Percentiles rank a stretch among this genome's conserved stretches.
These are phyloP conservation scores for Purpureocillium takamizusanense DNA, from an alignment of 2,329 filamentous ascomycete genomes.

Conservation along the genomic window DNA sequence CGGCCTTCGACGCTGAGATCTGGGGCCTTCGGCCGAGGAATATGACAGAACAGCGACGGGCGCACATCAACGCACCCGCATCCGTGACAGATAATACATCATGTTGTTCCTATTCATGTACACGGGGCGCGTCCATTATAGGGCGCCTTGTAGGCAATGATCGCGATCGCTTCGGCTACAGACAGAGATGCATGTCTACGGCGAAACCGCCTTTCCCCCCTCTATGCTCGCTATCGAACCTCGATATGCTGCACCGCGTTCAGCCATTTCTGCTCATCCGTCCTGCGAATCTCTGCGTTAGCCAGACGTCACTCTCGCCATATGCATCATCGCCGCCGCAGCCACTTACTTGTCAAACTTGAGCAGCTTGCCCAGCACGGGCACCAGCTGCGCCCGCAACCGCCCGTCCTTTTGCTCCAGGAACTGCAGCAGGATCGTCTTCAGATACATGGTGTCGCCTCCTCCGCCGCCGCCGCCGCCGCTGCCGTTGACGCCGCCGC, in stretches of 20 bases:
- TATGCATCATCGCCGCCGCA: not conserved
- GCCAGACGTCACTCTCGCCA: constrained; percentile 2
- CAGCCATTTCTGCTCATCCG: constrained; percentile 81
- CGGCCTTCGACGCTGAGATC: too few relatives aligned
- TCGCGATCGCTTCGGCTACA: too few relatives aligned
- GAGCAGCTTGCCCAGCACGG: constrained; percentile 66
- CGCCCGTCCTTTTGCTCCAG: constrained; percentile 72
- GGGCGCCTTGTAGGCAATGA: too few relatives aligned
- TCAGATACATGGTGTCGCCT: constrained; percentile 57
- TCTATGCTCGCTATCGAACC: constrained; percentile 17
- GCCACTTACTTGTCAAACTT: constrained; percentile 63
- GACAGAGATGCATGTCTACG: too few relatives aligned
- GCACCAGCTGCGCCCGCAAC: constrained; percentile 66
- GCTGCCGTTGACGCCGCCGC: constrained; percentile 15
- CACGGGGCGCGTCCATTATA: too few relatives aligned
- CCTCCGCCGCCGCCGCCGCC: constrained; percentile 14
- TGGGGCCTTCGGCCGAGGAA: too few relatives aligned
- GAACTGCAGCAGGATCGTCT: constrained; percentile 75
- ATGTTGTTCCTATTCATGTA: too few relatives aligned
- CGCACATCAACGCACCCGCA: too few relatives aligned
- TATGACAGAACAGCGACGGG: too few relatives aligned
- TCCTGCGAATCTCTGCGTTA: constrained; percentile 17
- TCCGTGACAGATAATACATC: too few relatives aligned
- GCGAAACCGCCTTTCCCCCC: too few relatives aligned
- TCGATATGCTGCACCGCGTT: constrained; percentile 55